Evolutionary conservation across 495 filamentous ascomycete species (phyloP), one percentile per base, ranked within the genome.

Genomic region (Chaetomium cochliodes): DNA sequence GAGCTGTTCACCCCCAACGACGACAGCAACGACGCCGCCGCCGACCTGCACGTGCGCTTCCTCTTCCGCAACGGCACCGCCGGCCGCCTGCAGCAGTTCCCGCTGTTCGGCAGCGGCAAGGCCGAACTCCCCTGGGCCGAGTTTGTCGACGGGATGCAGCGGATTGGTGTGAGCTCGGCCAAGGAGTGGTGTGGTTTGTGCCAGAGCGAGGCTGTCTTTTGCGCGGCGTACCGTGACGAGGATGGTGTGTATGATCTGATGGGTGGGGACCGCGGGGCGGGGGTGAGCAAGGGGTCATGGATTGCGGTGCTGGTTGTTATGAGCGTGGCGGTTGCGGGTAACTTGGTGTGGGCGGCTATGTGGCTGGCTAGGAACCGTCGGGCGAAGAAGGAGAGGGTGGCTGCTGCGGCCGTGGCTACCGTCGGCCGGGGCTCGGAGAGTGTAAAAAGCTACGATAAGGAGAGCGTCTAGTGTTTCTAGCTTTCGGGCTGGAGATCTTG

Each of bases 51-150:
- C 16, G 68, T 70, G 25, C 54, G 68, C 30, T 70, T 64, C 50
- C 63, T 67, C 20, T 70, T 70, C 57, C 47, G 46, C 42, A 70
- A 70, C 55, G 68, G 68, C 18, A 68, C 68, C 22, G 65, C 25
- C 67, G 49, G 16, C 23, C 13, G 4, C 49, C 3, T 50, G 46
- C 16, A 12, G n/a, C 18, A 20, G 46, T 68, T 56, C 37, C 68
- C 68, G 47, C 65, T 70, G 12, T 68, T 70, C 51, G 68, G 65
- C 15, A 25, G 5, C 1, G 46, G 42, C 2, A 44, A 49, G 50
- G 51, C 54, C 9, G 41, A 51, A 1, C 51, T 70, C 49, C 12
- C 50, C 4, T 70, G 68, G 68, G 23, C 13, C 20, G 59, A 70
- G 25, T 70, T 70, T n/a, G 55, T 44, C 1, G 4, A 12, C 6